These are phyloP conservation scores for Tulasnella sp. DNA, from an alignment of 768 basidiomycete species.

Conservation along the genomic window DNA sequence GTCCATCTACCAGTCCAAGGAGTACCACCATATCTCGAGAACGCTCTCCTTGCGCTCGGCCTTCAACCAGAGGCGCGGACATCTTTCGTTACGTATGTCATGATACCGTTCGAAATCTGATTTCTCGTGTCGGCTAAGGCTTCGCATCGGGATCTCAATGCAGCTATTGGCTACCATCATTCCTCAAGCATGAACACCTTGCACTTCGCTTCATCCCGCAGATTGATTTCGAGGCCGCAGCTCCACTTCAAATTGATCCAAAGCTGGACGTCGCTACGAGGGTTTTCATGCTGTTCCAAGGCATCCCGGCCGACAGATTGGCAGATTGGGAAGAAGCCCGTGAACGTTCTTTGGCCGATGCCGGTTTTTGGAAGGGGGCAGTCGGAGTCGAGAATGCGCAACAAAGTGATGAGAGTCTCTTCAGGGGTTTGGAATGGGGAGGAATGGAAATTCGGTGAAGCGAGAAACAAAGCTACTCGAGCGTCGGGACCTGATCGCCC, in stretches of 20 bases:
- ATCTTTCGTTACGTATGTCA: neutral
- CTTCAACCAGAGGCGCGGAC: neutral
- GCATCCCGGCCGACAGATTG: neutral
- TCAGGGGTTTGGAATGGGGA: constrained; percentile 49
- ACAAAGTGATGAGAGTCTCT: constrained; percentile 38
- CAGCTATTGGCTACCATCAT: constrained; percentile 48
- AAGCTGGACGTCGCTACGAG: neutral
- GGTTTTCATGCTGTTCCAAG: neutral
- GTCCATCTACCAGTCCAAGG: neutral
- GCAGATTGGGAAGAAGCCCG: neutral
- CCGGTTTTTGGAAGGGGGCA: neutral
- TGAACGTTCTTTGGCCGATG: neutral
- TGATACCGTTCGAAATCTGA: neutral
- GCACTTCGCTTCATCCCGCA: constrained; percentile 50
- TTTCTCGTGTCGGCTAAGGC: too few species aligned
- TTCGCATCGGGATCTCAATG: neutral
- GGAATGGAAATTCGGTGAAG: constrained; percentile 43
- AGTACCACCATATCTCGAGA: neutral
- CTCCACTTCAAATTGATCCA: constrained; percentile 30
- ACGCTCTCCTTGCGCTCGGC: neutral
- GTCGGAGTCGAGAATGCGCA: constrained; percentile 38
- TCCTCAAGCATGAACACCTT: constrained; percentile 44
- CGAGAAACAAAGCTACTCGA: too few species aligned
- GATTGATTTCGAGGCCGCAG: constrained; percentile 43
- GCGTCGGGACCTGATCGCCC: too few species aligned